phyloP scores from a whole-genome alignment of 2,329 filamentous ascomycete species.

The Colletotrichum kahawae region DNA sequence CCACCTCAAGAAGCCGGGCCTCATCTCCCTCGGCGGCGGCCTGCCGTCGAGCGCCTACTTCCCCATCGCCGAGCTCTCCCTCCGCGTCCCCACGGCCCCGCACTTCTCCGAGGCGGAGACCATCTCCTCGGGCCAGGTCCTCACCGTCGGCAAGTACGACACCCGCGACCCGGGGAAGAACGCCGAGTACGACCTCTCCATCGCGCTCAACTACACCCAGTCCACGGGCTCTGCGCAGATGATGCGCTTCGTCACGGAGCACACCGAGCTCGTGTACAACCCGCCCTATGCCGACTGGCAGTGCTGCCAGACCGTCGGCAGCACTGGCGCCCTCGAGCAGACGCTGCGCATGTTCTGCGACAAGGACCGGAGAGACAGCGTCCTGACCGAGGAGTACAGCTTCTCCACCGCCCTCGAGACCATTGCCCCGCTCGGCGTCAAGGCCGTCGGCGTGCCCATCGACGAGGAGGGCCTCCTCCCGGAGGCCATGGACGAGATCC shows the following conservation, averaged over 20 bases:
- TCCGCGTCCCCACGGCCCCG: slow-evolving; percentile 74
- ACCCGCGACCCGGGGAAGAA: slow-evolving; percentile 52
- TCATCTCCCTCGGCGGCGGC: slow-evolving; percentile 93
- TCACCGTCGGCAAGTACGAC: slow-evolving; percentile 85
- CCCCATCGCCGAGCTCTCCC: slow-evolving; percentile 79
- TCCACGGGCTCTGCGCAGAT: slow-evolving; percentile 85
- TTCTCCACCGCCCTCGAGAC: slow-evolving; percentile 77
- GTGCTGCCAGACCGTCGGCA: slow-evolving; percentile 82
- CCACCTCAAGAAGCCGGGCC: slow-evolving; percentile 77
- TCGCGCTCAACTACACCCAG: slow-evolving; percentile 93
- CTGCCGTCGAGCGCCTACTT: slow-evolving; percentile 91
- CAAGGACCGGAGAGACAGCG: slow-evolving; percentile 70
- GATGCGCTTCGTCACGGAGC: slow-evolving; percentile 89
- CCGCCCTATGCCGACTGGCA: slow-evolving; percentile 93
- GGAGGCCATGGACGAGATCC: slow-evolving; percentile 54
- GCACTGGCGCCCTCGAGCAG: slow-evolving; percentile 85
- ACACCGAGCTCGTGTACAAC: slow-evolving; percentile 87
- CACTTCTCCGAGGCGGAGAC: slow-evolving; percentile 75
- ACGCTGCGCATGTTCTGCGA: slow-evolving; percentile 81
- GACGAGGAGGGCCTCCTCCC: slow-evolving; percentile 61
- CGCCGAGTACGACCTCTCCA: slow-evolving; percentile 73
- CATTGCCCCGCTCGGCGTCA: slow-evolving; percentile 56
- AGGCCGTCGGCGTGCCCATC: slow-evolving; percentile 54
- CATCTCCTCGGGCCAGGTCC: slow-evolving; percentile 59
- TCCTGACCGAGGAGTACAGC: slow-evolving; percentile 90